Conservation (phyloP, 2,329 filamentous ascomycete genomes). For the Aspergillus nomiae region DNA sequence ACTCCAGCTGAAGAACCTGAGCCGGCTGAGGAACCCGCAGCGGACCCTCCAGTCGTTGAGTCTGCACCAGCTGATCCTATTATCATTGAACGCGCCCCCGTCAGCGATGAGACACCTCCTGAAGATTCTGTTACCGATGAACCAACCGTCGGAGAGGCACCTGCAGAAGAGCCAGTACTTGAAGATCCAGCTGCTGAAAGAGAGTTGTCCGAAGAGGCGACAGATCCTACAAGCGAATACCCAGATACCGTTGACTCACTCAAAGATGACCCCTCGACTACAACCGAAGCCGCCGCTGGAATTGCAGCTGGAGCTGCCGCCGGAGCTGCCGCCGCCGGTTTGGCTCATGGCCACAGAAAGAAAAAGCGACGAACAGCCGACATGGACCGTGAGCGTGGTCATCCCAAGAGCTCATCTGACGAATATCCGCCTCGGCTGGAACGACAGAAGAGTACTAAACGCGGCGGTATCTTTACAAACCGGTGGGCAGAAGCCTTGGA, state of each 20-base stretch:
- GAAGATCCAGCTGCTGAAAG: slow-evolving; percentile 11
- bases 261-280: slow-evolving; percentile 3
- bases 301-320: slow-evolving; percentile 15
- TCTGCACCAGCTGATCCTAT: slow-evolving; percentile 9
- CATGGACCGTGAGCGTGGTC: slow-evolving; percentile 35
- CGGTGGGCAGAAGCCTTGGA: slow-evolving; percentile 39
- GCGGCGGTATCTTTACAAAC: slow-evolving; percentile 31
- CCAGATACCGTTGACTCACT: slow-evolving; percentile 9
- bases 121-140: slow-evolving; percentile 10
- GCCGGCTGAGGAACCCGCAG: slow-evolving; percentile 6
- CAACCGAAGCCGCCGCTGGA: slow-evolving; percentile 3
- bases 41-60: neutral
- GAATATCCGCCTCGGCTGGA: slow-evolving; percentile 27
- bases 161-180: slow-evolving; percentile 1
- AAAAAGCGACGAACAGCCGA: slow-evolving; percentile 35
- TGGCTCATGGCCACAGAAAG: slow-evolving; percentile 25
- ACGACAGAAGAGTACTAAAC: slow-evolving; percentile 34
- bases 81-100: neutral
- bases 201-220: slow-evolving; percentile 9
- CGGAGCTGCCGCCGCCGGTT: slow-evolving; percentile 15
- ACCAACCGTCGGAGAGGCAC: slow-evolving; percentile 1
- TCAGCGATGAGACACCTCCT: neutral
- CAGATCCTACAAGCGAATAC: slow-evolving; percentile 6
- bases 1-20: slow-evolving; percentile 10
- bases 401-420: slow-evolving; percentile 41